Evolutionary conservation across 1,284 basidiomycete genomes (phyloP), one percentile per base, ranked within the genome.

Genomic region (Entoloma clypeatum): DNA sequence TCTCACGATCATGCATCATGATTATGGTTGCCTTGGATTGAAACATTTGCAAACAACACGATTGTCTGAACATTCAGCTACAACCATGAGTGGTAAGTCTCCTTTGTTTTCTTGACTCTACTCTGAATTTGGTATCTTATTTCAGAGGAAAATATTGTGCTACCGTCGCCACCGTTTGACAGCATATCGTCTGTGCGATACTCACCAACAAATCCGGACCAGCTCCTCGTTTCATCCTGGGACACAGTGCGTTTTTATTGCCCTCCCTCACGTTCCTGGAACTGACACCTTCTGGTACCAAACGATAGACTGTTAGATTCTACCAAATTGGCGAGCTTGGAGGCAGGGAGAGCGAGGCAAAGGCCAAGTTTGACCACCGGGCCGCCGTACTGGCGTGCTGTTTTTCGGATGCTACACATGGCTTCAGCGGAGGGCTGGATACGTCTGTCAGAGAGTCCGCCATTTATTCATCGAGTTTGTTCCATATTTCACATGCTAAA

Each of bases 151-250:
- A n/a, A n/a, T n/a, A n/a, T n/a, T n/a, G n/a, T n/a, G n/a, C 64
- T 87, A n/a, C 69, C 74, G 3, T 79, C 81, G 5, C 81, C 88
- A 0, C 91, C 91, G 0, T 81, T 87, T 53, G 92, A 96, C 65
- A 86, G 85, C 52, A 77, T 95, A 44, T 87, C 90, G 3, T 71
- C 80, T 35, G 67, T 95, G 16, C 72, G 75, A 26, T 96, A 86
- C 64, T 90, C 91, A n/a, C 86, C 90, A 0, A 76, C 72, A 11
- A 73, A 86, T 56, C 81, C 88, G 4, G 73, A 85, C 46, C 79
- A 85, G 17, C 67, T 96, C 1, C 66, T 94, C 2, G 84, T 86
- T 13, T 80, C 87, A 7, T 85, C 86, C 44, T 95, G 92, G 92
- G 92, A 95, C 63, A 80, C 87, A 35, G 91, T 93, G 57, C 48